phyloP scores from a whole-genome alignment of 2,329 filamentous ascomycete genomes.

The Westerdykella aurantiaca region DNA sequence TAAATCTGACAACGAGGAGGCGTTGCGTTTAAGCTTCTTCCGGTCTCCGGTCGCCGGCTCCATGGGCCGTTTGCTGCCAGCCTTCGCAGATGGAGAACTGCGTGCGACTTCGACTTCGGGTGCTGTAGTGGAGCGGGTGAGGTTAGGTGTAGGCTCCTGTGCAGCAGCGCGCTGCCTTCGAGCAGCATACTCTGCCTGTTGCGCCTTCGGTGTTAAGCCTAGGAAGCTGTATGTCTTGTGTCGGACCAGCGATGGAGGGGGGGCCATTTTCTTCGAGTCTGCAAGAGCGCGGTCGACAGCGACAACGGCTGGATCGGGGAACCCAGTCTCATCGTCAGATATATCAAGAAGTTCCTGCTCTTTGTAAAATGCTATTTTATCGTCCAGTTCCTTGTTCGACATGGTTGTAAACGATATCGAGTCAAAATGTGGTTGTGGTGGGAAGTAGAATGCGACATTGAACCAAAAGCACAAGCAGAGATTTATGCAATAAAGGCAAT shows the following conservation, averaged over 20 bases:
- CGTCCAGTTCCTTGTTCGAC: conserved; percentile 17
- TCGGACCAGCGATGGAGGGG: conserved; percentile 9
- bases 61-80: conserved; percentile 1
- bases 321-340: conserved; percentile 23
- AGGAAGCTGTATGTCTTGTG: conserved; percentile 22
- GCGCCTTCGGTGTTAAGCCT: conserved; percentile 27
- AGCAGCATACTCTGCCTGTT: conserved; percentile 21
- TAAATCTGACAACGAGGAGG: conserved; percentile 18
- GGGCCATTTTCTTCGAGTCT: conserved; percentile 16
- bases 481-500: neutral
- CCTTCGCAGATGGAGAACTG: conserved; percentile 12
- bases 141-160: conserved; percentile 5
- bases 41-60: neutral
- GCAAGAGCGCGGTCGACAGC: conserved; percentile 18
- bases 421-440: neutral
- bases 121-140: conserved; percentile 16
- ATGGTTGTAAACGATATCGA: conserved; percentile 8
- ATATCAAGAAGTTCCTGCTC: conserved; percentile 25
- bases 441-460: neutral
- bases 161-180: conserved; percentile 10
- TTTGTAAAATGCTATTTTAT: conserved; percentile 27
- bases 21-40: conserved; percentile 15
- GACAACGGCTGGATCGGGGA: conserved; percentile 9
- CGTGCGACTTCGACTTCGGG: conserved; percentile 11
- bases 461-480: neutral